Percentiles rank a stretch among this genome's conserved stretches.
Conservation (phyloP, 345 rosid species). For the Citrus maxima region DNA sequence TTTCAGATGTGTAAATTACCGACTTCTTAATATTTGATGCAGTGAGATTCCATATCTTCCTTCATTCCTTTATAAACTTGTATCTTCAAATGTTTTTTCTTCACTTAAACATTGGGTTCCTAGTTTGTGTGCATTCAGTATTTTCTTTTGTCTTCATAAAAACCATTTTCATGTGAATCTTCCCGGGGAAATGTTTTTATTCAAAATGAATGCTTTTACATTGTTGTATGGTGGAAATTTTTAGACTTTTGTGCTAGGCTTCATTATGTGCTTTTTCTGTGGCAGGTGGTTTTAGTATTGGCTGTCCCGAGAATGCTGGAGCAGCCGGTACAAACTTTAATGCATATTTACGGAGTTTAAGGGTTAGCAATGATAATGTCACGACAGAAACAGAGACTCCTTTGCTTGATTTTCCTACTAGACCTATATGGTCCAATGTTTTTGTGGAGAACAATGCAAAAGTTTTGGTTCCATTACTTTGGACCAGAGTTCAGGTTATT, state of each 20-base stretch:
- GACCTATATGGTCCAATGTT: slow-evolving; percentile 85
- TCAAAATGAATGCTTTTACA: not conserved
- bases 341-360: slow-evolving; percentile 76
- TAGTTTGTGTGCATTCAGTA: not conserved
- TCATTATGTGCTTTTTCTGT: slow-evolving; percentile 13
- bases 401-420: slow-evolving; percentile 83
- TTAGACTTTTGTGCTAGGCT: slow-evolving; percentile 1
- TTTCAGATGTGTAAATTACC: not conserved
- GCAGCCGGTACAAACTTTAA: slow-evolving; percentile 97
- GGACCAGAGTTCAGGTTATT: slow-evolving; percentile 96
- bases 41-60: not conserved
- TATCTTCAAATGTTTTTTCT: not conserved
- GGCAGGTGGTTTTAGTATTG: slow-evolving; percentile 84
- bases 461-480: slow-evolving; percentile 89
- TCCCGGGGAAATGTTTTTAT: not conserved
- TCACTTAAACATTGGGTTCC: not conserved
- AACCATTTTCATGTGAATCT: not conserved
- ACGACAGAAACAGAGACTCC: slow-evolving; percentile 95
- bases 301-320: slow-evolving; percentile 87
- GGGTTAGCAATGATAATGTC: slow-evolving; percentile 80
- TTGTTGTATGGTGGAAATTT: not conserved
- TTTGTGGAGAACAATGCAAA: slow-evolving; percentile 88
- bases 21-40: not conserved
- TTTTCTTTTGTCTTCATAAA: not conserved
- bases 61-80: not conserved